Percentiles rank a stretch among this genome's conserved stretches.
Evolutionary conservation across 2,329 filamentous ascomycete species (phyloP).

Genomic region (Parascedosporium putredinis): DNA sequence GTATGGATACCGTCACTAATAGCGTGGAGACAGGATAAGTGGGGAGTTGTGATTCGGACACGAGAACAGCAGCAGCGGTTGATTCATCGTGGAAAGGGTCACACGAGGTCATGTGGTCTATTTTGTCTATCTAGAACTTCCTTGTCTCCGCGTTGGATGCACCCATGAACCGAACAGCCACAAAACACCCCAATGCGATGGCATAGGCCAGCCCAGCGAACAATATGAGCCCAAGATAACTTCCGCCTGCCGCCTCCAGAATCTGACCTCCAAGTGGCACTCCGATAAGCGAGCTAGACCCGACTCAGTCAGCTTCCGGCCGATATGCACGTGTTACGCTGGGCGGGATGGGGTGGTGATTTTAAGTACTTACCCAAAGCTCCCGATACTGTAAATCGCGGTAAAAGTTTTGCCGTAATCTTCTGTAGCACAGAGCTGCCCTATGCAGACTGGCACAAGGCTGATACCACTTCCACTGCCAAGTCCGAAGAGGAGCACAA

Average conservation of each 20-base stretch:
- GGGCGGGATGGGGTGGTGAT: too few species aligned
- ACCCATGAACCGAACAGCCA: background rate
- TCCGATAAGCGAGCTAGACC: conserved; percentile 42
- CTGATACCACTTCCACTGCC: conserved; percentile 57
- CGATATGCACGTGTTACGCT: too few species aligned
- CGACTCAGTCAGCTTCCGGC: too few species aligned
- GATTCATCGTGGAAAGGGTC: background rate
- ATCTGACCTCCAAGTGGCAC: conserved; percentile 49
- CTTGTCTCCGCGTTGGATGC: background rate
- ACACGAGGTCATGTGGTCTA: background rate
- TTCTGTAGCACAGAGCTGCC: conserved; percentile 56
- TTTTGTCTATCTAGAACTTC: background rate
- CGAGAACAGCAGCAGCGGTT: too few species aligned
- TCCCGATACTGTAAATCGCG: conserved; percentile 52
- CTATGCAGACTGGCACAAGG: conserved; percentile 59
- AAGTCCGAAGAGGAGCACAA: conserved; percentile 55
- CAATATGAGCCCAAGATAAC: conserved; percentile 42
- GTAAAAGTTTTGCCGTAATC: conserved; percentile 60
- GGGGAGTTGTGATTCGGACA: too few species aligned
- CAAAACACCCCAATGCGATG: background rate
- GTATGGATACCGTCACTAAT: too few species aligned
- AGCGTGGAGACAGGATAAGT: too few species aligned
- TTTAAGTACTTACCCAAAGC: too few species aligned
- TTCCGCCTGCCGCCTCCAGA: conserved; percentile 30
- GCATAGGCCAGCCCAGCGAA: conserved; percentile 15